Percentiles rank a stretch among this genome's conserved stretches.
Evolutionary conservation across 805 yeast genomes (phyloP).

Genomic region (Vanderwaltozyma verrucispora): DNA sequence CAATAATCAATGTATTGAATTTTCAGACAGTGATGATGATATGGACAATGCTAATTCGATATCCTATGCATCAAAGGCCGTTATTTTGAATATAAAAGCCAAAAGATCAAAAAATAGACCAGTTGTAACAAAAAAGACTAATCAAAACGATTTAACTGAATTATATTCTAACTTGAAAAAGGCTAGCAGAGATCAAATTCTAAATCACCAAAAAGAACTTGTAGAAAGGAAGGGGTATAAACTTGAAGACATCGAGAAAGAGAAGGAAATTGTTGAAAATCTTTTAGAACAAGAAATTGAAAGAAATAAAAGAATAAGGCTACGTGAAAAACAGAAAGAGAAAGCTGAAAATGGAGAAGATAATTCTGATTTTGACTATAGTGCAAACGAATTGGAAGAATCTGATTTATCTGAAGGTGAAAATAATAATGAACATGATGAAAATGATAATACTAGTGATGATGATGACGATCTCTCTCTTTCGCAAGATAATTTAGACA

Average conservation of each 20-base stretch:
- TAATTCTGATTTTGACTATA: conserved; percentile 5
- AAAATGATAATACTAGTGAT: conserved; percentile 5
- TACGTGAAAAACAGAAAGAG: conserved; percentile 30
- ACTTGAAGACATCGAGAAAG: conserved; percentile 31
- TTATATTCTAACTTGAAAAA: conserved; percentile 31
- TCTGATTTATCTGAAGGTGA: conserved; percentile 9
- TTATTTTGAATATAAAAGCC: conserved; percentile 28
- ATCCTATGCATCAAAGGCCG: conserved; percentile 25
- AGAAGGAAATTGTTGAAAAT: conserved; percentile 25
- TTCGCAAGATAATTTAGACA: no score
- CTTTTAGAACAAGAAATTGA: conserved; percentile 41
- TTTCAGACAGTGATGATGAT: conserved; percentile 9
- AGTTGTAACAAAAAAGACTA: background rate
- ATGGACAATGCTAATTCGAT: conserved; percentile 8
- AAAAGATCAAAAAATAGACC: conserved; percentile 23
- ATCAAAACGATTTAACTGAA: conserved; percentile 17
- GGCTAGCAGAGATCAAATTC: conserved; percentile 40
- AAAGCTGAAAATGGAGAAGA: conserved; percentile 17
- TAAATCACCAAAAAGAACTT: conserved; percentile 38
- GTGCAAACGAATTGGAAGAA: conserved; percentile 17
- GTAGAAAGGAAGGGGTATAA: conserved; percentile 36
- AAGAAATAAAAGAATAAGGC: conserved; percentile 36
- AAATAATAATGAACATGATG: conserved; percentile 3
- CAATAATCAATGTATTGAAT: conserved; percentile 8
- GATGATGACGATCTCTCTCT: background rate